Evolutionary conservation across 2,329 filamentous ascomycete species (phyloP).

Genomic region (Beauveria australis): DNA sequence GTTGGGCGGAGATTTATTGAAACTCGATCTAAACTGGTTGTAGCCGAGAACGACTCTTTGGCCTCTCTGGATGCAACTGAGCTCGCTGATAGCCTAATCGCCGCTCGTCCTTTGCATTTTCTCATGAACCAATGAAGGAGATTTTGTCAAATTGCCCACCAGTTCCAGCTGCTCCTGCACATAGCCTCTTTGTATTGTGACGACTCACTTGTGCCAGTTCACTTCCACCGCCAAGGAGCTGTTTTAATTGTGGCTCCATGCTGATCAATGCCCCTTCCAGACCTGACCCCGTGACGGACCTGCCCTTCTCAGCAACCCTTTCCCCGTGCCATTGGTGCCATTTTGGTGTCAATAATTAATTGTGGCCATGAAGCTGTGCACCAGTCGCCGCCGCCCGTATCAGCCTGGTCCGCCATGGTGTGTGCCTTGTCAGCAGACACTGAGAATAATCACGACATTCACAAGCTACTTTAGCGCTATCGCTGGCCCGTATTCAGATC

Average conservation of each 20-base stretch:
- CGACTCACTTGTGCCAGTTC: no score
- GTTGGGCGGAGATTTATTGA: neutral
- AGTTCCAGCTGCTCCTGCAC: no score
- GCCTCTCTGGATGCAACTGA: no score
- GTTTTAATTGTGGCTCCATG: neutral
- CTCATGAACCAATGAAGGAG: no score
- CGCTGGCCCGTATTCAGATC: neutral
- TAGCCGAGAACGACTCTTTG: no score
- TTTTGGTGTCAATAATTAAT: no score
- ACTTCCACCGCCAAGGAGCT: neutral
- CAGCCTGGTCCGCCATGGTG: neutral
- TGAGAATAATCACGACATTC: neutral
- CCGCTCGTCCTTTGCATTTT: no score
- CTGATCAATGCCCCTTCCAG: neutral
- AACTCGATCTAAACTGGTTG: neutral
- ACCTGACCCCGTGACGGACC: neutral
- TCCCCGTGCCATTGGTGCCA: neutral
- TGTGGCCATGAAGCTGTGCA: neutral
- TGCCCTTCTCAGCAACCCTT: neutral
- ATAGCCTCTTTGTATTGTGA: no score
- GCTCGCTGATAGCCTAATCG: no score
- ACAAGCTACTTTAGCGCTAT: neutral
- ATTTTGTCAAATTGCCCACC: no score
- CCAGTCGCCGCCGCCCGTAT: neutral
- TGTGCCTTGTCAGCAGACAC: neutral